Evolutionary conservation across 2,329 filamentous ascomycete species (phyloP).

Genomic region (Diaporthe citri): DNA sequence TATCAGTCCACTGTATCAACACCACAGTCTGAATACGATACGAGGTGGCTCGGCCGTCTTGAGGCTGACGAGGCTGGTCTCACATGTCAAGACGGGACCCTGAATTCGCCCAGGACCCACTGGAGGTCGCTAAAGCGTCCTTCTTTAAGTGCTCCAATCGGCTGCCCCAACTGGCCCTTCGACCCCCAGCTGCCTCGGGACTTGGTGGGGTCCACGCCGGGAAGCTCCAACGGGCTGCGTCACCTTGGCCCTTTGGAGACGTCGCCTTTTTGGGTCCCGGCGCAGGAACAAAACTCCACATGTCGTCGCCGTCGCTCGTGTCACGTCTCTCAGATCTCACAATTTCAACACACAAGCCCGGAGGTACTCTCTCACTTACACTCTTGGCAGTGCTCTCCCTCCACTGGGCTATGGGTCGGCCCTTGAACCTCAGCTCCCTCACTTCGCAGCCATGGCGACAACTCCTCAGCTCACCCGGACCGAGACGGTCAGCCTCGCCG

Average conservation of each 20-base stretch:
- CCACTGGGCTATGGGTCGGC: constrained; percentile 12
- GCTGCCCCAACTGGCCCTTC: constrained; percentile 23
- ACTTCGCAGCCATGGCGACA: constrained; percentile 31
- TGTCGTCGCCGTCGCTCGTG: neutral
- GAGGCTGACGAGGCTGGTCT: neutral
- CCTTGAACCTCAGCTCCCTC: constrained; percentile 8
- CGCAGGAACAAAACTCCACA: constrained; percentile 1
- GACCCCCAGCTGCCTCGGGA: neutral
- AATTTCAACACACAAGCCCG: neutral
- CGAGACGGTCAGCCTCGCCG: constrained; percentile 68
- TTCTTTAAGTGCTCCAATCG: constrained; percentile 33
- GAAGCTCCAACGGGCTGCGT: constrained; percentile 31
- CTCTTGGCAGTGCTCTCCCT: neutral
- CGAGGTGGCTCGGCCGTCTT: neutral
- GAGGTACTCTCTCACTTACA: neutral
- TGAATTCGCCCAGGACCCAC: constrained; percentile 28
- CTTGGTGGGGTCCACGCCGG: constrained; percentile 9
- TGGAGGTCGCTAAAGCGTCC: constrained; percentile 32
- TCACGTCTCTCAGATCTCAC: neutral
- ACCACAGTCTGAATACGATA: neutral
- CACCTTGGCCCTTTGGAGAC: constrained; percentile 32
- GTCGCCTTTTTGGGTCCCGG: constrained; percentile 30
- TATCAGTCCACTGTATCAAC: neutral
- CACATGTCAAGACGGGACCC: constrained; percentile 28
- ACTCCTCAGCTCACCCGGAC: constrained; percentile 57